Evolutionary conservation across 2,329 filamentous ascomycete genomes (phyloP).

Genomic region (Botrytis deweyae): DNA sequence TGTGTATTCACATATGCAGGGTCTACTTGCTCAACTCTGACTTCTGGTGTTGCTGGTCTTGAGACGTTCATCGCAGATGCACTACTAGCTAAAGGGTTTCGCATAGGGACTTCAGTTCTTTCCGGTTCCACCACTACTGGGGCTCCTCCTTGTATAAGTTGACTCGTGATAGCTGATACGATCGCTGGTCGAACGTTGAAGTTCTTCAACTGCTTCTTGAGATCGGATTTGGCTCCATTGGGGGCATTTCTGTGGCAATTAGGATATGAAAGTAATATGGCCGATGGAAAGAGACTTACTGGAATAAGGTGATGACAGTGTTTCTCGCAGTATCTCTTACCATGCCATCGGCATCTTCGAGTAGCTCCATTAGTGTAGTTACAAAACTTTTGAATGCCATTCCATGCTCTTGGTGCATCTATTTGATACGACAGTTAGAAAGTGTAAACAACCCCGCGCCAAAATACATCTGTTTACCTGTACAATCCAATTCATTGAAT

Average conservation of each 20-base stretch:
- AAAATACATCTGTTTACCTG: constrained; percentile 52
- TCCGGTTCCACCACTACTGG: constrained; percentile 35
- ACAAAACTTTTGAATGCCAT: constrained; percentile 83
- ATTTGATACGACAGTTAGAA: constrained; percentile 9
- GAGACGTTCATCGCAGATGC: constrained; percentile 46
- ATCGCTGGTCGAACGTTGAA: constrained; percentile 87
- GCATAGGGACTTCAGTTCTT: constrained; percentile 44
- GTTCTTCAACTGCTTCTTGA: constrained; percentile 81
- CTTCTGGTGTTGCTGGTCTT: constrained; percentile 62
- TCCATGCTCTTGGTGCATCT: constrained; percentile 80
- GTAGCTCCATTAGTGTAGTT: constrained; percentile 75
- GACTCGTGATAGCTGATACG: constrained; percentile 74
- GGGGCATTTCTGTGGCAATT: constrained; percentile 62
- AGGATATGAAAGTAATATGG: constrained; percentile 10
- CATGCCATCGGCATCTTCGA: constrained; percentile 86
- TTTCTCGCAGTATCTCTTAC: constrained; percentile 82
- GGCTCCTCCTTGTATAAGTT: constrained; percentile 57
- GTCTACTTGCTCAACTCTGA: constrained; percentile 68
- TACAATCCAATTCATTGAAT: constrained; percentile 80
- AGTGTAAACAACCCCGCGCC: not conserved
- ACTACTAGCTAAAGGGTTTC: constrained; percentile 50
- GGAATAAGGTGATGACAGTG: constrained; percentile 84
- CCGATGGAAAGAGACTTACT: constrained; percentile 47
- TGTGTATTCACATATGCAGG: constrained; percentile 81
- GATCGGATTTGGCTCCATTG: constrained; percentile 78